Base-by-base conservation (phyloP, 495 filamentous ascomycete genomes). In the Podospora sp. region DNA sequence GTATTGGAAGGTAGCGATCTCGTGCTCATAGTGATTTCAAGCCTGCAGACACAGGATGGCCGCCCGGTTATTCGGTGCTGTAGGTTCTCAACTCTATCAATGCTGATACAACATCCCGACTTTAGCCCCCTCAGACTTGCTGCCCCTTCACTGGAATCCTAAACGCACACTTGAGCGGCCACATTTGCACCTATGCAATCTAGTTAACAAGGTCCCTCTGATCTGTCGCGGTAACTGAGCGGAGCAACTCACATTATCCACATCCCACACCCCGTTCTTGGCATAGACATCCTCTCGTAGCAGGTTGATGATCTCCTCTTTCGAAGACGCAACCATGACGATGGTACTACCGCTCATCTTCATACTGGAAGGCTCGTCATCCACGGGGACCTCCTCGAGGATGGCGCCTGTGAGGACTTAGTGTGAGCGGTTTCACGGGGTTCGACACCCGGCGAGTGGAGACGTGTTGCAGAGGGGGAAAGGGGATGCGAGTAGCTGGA, bases 261-360 rank as follows among this genome's bases (percentile, higher is more conserved):
- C 80, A 84, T 97, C 92, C 94, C 94, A 97, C 16, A 97, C 91
- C 0, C 86, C 89, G n/a, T 68, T 76, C 61, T 73, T 78, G 20
- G 81, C 78, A 72, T 97, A 97, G 7, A 92, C 81, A 75, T 97
- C 94, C 14, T 87, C 81, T 75, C 85, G 84, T 56, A 97, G 72
- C 9, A 83, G 70, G 73, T 89, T 81, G 49, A 89, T 72, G 0
- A 92, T 86, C 74, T 90, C 88, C 61, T 93, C 92, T 73, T 86
- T 88, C 18, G 80, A 87, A 60, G 86, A 82, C 4, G 87, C 92
- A 12, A 82, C 61, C 5, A 83, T 77, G 24, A 96, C 77, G 72
- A 97, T 73, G 27, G 87, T 84, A 76, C 86, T 90, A 21, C 93
- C 93, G 68, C 85, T 84, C 74, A 94, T 90, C 26, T 87, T 83